Evolutionary conservation across 106 monocot species (phyloP).

Genomic region (Dactylorhiza incarnata): DNA sequence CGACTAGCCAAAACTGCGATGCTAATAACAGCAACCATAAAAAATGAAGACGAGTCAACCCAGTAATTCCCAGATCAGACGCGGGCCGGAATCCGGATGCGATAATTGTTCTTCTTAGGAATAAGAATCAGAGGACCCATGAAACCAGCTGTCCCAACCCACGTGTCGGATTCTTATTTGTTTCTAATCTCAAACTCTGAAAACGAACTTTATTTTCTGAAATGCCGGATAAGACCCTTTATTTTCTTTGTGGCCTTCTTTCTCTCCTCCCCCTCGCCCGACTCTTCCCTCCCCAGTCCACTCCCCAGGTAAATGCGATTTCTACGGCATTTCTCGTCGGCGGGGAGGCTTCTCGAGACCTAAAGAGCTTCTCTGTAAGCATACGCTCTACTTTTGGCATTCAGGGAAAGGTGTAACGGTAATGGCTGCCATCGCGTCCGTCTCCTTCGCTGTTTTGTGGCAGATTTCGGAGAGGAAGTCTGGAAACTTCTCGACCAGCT

Average conservation of each 20-base stretch:
- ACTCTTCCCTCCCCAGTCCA: background rate
- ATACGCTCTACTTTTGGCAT: background rate
- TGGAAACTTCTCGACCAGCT: background rate
- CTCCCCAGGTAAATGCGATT: background rate
- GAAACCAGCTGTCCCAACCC: background rate
- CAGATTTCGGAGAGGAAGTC: background rate
- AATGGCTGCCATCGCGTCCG: conserved; percentile 11
- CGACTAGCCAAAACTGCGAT: too few relatives aligned
- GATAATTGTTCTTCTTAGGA: too few relatives aligned
- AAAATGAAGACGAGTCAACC: too few relatives aligned
- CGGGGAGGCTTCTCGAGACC: background rate
- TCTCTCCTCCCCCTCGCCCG: background rate
- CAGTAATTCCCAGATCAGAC: too few relatives aligned
- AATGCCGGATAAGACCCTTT: conserved; percentile 4
- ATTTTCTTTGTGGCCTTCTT: background rate
- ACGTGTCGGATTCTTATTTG: background rate
- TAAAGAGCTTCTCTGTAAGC: background rate
- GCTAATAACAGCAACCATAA: too few relatives aligned
- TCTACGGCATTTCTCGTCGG: conserved; percentile 1
- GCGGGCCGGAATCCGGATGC: too few relatives aligned
- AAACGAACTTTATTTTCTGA: background rate
- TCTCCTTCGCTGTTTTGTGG: conserved; percentile 2
- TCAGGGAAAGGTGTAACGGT: background rate
- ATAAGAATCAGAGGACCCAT: background rate
- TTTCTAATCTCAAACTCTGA: background rate